Evolutionary conservation across 2,329 filamentous ascomycete genomes (phyloP).

Genomic region (Aspergillus sp.): DNA sequence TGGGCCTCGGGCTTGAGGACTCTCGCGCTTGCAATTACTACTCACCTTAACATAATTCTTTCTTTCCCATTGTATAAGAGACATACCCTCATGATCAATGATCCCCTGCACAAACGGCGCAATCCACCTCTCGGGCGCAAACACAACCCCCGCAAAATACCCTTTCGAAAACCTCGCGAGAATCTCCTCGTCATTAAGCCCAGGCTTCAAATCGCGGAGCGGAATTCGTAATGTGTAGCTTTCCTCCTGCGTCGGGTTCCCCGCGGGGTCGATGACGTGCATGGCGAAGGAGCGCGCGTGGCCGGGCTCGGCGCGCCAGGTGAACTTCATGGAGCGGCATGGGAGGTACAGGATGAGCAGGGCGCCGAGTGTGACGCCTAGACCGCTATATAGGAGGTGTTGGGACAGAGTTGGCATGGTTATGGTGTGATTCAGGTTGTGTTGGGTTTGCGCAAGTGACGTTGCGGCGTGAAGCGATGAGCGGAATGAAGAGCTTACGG

Average conservation of each 20-base stretch:
- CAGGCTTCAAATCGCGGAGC: neutral
- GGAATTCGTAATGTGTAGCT: neutral
- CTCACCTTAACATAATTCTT: neutral
- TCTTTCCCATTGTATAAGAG: neutral
- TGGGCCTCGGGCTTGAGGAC: neutral
- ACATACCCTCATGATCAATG: neutral
- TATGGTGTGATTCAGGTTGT: no score
- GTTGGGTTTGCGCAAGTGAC: neutral
- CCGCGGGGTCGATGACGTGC: slow-evolving; percentile 5
- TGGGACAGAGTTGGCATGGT: neutral
- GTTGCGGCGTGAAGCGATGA: neutral
- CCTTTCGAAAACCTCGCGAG: neutral
- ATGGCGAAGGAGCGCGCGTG: neutral
- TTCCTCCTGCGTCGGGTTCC: slow-evolving; percentile 1
- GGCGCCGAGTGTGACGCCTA: neutral
- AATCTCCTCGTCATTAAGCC: neutral
- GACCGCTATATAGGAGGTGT: neutral
- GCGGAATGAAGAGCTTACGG: neutral
- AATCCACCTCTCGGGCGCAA: neutral
- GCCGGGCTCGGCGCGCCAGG: slow-evolving; percentile 2
- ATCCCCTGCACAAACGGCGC: neutral
- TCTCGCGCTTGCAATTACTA: neutral
- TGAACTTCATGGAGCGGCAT: neutral
- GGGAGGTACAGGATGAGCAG: neutral
- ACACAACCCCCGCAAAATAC: neutral